Conservation (phyloP, 2,329 filamentous ascomycete genomes). For the Aaosphaeria arxii region DNA sequence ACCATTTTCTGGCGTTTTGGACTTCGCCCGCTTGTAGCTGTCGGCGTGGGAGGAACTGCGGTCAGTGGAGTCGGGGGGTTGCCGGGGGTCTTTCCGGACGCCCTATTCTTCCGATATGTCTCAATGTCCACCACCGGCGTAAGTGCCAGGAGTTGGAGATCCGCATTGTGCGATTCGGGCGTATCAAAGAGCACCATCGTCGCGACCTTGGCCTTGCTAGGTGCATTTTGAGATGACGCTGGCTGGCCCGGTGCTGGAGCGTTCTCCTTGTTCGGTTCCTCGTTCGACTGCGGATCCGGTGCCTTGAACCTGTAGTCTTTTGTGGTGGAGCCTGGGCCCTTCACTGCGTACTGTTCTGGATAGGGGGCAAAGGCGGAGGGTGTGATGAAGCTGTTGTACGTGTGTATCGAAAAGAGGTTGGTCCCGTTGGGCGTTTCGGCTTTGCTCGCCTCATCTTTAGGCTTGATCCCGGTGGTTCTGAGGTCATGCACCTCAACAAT, state of each 20-base stretch:
- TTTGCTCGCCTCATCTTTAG: constrained; percentile 46
- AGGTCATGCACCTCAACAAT: constrained; percentile 95
- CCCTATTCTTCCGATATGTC: constrained; percentile 48
- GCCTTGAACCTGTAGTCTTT: constrained; percentile 8
- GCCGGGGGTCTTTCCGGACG: constrained; percentile 44
- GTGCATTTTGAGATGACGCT: constrained; percentile 42
- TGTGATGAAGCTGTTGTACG: constrained; percentile 84
- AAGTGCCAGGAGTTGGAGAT: constrained; percentile 71
- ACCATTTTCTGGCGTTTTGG: constrained; percentile 74
- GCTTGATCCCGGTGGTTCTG: constrained; percentile 62
- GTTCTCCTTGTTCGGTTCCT: constrained; percentile 56
- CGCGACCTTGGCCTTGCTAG: constrained; percentile 54
- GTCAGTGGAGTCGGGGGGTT: constrained; percentile 66
- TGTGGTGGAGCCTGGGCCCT: constrained; percentile 15
- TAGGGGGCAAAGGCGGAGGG: constrained; percentile 83
- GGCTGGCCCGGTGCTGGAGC: constrained; percentile 53
- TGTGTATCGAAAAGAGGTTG: constrained; percentile 80
- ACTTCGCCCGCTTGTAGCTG: constrained; percentile 58
- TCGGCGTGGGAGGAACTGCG: constrained; percentile 53
- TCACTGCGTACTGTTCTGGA: constrained; percentile 40
- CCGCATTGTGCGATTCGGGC: constrained; percentile 67
- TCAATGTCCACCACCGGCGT: constrained; percentile 59
- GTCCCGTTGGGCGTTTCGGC: constrained; percentile 47
- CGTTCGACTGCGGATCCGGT: constrained; percentile 25
- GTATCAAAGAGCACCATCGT: constrained; percentile 88